Evolutionary conservation across 495 filamentous ascomycete genomes (phyloP), one percentile per base, ranked within the genome.

Genomic region (Talaromyces thailandensis): DNA sequence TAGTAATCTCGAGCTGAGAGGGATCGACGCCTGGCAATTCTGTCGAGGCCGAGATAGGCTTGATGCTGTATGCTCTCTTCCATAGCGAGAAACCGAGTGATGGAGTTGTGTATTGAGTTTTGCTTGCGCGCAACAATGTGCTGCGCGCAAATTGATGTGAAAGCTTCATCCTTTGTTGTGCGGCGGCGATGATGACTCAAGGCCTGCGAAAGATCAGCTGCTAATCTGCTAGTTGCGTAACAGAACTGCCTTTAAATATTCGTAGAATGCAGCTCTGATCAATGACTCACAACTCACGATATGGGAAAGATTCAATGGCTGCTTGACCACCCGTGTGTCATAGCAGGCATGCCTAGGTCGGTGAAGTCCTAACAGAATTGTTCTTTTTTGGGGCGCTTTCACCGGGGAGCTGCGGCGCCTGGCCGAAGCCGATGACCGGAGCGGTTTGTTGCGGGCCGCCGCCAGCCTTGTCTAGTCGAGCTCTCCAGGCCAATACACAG

Each of bases 1-100:
- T 86, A 23, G 83, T 86, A 64, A 96, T 79, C 23, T 80, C 75
- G 51, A 98, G 82, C 72, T 87, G 87, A n/a, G 84, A 79, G 11
- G 88, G 77, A 73, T 96, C 90, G 58, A 97, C 81, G 58, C 82
- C 85, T 45, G 81, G 73, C 35, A 85, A 75, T 66, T 81, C 77
- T 32, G 81, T 73, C 28, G 79, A 72, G 5, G 79, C 80, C 3
- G 80, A 81, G n/a, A 80, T 74, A 58, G 84, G 74, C 56, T 82
- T 76, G 63, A 83, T 81, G 77, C 84, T 88, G 73, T 89, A 90
- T 56, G 64, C 73, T 62, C 81, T 77, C 68, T 70, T 69, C 70
- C 68, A 76, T 71, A 71, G 62, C 45, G 72, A 61, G 53, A 67
- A 51, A 62, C 58, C 69, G 63, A 72, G 71, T 7, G 68, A 64